Evolutionary conservation across 2,329 filamentous ascomycete species (phyloP).

Genomic region (Corinectria fuckeliana): DNA sequence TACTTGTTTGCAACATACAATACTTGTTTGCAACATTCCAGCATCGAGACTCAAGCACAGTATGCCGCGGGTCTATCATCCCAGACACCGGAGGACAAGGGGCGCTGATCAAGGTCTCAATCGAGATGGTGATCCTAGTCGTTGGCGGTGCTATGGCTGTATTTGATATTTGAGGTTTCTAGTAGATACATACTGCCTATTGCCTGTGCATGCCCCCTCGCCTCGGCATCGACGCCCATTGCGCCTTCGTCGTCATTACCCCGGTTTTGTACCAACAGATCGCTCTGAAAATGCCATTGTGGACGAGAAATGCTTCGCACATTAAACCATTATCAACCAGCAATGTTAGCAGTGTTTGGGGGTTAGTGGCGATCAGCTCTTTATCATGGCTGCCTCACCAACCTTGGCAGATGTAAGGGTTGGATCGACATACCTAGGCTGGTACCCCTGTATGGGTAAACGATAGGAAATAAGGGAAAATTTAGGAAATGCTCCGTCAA

Average conservation of each 20-base stretch:
- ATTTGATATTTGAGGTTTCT: not conserved
- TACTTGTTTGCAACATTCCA: not conserved
- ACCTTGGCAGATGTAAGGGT: not conserved
- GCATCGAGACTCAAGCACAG: not conserved
- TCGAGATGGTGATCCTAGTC: constrained; percentile 1
- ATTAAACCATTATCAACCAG: not conserved
- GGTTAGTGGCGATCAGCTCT: constrained; percentile 6
- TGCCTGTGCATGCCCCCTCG: not conserved
- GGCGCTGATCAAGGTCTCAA: constrained; percentile 11
- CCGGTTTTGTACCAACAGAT: not conserved
- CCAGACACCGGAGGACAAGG: not conserved
- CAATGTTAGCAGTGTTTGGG: no score
- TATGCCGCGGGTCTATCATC: not conserved
- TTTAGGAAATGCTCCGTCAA: not conserved
- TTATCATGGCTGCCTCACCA: not conserved
- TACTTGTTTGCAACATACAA: not conserved
- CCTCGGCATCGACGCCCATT: not conserved
- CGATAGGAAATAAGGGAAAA: not conserved
- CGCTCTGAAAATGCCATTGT: not conserved
- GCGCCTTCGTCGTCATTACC: not conserved
- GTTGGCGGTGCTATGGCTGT: constrained; percentile 5
- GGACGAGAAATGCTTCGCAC: not conserved
- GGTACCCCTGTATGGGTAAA: not conserved
- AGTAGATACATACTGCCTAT: not conserved
- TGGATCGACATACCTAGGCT: constrained; percentile 5